Base-by-base conservation (phyloP, 2,329 filamentous ascomycete species). In the Escovopsis weberi region DNA sequence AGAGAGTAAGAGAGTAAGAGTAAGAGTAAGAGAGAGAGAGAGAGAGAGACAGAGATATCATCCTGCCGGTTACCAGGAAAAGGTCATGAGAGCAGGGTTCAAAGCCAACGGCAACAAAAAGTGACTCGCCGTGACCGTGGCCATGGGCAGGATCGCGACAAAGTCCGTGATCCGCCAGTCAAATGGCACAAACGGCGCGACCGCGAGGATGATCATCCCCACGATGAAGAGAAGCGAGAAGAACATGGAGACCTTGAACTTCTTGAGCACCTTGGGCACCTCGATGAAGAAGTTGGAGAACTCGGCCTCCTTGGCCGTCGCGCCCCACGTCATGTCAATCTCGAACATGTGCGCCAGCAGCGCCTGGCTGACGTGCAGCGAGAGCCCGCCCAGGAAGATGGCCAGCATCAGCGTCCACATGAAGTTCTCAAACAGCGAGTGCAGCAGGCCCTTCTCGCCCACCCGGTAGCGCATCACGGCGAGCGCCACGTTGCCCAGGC, bases 271-370 rank as follows among this genome's bases (percentile, higher is more conserved):
- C 57, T 82, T 82, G 32, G 82, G 81, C 15, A 88, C 75, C 57
- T 91, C 85, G 46, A 85, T 82, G 63, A 88, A 89, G 63, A 93
- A 93, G 60, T 85, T 83, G 26, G 82, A 80, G 55, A 82, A 79
- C 53, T 86, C 81, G 40, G 76, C 75, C 64, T 94, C 86, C 64
- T 93, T 93, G 35, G 79, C 74, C 0, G 86, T 93, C 1, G 85
- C 78, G 40, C 85, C 85, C 85, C 85, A 91, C 3, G 75, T 76
- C 80, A 91, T 89, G 62, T 91, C 74, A 56, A 89, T 78, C 63
- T 84, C 78, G 58, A 91, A 84, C 75, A 91, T 85, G 66, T 93
- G 86, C 4, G 78, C 72, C 38, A 91, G 63, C 32, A 94, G 67
- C 1, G 85, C 85, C 58, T 88, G 81, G 28, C 77, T 84, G 39